phyloP scores from a whole-genome alignment of 176 grass and related monocot species.

The Hyparrhenia diplandra region DNA sequence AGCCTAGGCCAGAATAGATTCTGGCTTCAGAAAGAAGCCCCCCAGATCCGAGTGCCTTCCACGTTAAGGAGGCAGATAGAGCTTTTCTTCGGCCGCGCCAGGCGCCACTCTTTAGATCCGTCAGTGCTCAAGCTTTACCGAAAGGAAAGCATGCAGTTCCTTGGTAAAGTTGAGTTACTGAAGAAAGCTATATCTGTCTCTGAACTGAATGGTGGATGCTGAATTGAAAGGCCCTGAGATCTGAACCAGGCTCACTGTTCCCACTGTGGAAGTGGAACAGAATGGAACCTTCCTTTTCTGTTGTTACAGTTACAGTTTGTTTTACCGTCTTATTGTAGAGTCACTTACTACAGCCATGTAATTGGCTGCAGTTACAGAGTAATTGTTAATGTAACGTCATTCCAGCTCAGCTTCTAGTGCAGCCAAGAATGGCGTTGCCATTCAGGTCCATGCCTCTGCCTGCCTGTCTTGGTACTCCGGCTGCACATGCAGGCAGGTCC shows the following conservation, averaged over 20 bases:
- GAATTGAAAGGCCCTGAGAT: not conserved
- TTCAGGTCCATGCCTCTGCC: not conserved
- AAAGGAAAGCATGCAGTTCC: constrained; percentile 22
- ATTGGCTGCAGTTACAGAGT: not conserved
- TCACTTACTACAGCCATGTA: not conserved
- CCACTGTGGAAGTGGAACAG: not conserved
- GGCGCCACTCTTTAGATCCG: not conserved
- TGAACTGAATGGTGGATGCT: not conserved
- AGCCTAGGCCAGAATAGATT: not conserved
- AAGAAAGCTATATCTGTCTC: not conserved
- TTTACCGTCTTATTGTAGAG: not conserved
- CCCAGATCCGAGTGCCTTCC: constrained; percentile 20
- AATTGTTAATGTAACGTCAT: not conserved
- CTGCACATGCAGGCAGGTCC: constrained; percentile 33
- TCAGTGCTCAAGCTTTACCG: constrained; percentile 21
- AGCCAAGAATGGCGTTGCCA: not conserved
- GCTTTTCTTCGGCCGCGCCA: not conserved
- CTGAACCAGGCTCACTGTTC: not conserved
- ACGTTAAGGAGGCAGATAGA: constrained; percentile 24
- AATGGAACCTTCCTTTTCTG: not conserved
- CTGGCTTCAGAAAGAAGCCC: not conserved
- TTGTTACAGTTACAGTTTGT: not conserved
- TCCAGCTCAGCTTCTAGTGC: not conserved
- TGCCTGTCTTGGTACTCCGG: not conserved
- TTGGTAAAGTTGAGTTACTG: not conserved